phyloP scores from a whole-genome alignment of 768 basidiomycete species.

The Xerocomellus dryophilus region DNA sequence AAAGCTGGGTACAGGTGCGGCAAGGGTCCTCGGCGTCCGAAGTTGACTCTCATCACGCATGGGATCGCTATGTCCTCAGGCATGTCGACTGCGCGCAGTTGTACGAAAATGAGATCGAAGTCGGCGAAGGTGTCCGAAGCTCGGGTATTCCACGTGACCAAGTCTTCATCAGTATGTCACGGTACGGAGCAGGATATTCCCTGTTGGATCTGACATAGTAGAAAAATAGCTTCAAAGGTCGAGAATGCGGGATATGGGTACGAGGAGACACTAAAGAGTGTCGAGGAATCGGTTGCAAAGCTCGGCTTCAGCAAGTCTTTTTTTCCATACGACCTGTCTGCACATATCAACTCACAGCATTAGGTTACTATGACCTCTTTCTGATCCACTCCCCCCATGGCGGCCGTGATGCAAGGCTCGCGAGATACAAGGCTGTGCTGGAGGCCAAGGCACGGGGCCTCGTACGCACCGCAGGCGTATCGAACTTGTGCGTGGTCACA shows the following conservation, averaged over 20 bases:
- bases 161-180: constrained; percentile 32
- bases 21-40: not conserved
- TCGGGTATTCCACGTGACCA: constrained; percentile 26
- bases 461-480: constrained; percentile 42
- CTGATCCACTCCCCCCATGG: constrained; percentile 44
- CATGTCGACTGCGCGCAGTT: constrained; percentile 27
- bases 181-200: not conserved
- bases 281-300: constrained; percentile 25
- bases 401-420: constrained; percentile 38
- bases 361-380: constrained; percentile 47
- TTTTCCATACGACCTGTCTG: not conserved
- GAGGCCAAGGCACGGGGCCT: constrained; percentile 37
- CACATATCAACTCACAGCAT: not conserved
- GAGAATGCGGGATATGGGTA: constrained; percentile 7
- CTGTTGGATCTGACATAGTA: not conserved
- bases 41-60: not conserved
- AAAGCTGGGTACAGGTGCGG: constrained; percentile 26
- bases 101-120: constrained; percentile 26
- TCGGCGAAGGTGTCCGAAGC: constrained; percentile 26
- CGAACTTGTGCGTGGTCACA: constrained; percentile 42
- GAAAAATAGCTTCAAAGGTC: constrained; percentile 25
- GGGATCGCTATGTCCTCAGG: constrained; percentile 7
- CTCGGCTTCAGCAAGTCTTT: constrained; percentile 19
- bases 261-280: constrained; percentile 9
- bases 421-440: constrained; percentile 39